Conservation (phyloP, 495 filamentous ascomycete species). For the Achaetomiella virescens region DNA sequence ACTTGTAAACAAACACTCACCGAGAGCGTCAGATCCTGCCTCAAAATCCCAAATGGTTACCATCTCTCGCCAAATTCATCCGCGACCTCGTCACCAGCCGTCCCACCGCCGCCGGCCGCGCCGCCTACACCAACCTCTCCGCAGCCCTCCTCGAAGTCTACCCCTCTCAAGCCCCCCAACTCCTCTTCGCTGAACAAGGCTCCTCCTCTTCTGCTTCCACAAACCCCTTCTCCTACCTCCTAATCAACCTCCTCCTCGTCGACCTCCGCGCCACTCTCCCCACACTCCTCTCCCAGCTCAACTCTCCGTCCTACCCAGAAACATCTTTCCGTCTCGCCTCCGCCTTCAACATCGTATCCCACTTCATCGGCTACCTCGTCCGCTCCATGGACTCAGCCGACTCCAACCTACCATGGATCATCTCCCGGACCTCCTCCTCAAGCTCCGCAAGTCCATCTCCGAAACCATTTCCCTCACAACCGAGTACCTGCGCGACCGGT, state of each 20-base stretch:
- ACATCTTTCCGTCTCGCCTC: conserved; percentile 49
- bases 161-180: conserved; percentile 31
- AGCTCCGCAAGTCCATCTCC: conserved; percentile 50
- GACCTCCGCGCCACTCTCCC: conserved; percentile 59
- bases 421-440: conserved; percentile 52
- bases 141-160: conserved; percentile 50
- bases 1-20: neutral
- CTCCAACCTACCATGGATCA: conserved; percentile 18
- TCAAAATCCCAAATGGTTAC: conserved; percentile 39
- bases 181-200: conserved; percentile 41
- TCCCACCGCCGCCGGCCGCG: conserved; percentile 42
- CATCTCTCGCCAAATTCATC: conserved; percentile 34
- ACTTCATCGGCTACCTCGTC: conserved; percentile 54
- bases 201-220: neutral
- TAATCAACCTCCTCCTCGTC: conserved; percentile 54
- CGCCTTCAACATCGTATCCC: conserved; percentile 52
- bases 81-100: conserved; percentile 38
- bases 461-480: conserved; percentile 53
- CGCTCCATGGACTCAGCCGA: conserved; percentile 38
- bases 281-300: conserved; percentile 48
- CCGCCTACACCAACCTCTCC: conserved; percentile 45
- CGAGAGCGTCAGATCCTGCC: conserved; percentile 21
- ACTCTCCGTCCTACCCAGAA: conserved; percentile 41
- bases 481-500: conserved; percentile 60
- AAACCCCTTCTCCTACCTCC: conserved; percentile 54